Base-by-base conservation (phyloP, 371 early-diverging fungal species). In the Rhizopus arrhizus region DNA sequence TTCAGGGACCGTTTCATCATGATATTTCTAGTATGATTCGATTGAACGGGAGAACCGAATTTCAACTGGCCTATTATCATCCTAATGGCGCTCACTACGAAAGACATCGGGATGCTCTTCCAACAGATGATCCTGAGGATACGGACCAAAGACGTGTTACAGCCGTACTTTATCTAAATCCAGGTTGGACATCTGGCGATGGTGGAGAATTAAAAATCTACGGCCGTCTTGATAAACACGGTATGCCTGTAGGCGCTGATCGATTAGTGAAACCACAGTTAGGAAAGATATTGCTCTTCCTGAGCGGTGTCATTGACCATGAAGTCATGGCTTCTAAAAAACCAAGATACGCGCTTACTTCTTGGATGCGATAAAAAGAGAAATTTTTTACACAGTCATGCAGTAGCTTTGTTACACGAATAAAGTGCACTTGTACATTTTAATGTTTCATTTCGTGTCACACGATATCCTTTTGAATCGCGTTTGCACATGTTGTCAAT, bases 261-360 rank as follows among this genome's bases (percentile, higher is more conserved):
- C 48, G 75, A 15, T 73, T 75, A 8, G 59, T 82, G 4, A 72
- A 73, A 1, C 85, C 85, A 3, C 58, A 72, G 38, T 65, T 82
- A n/a, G 84, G 83, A 0, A 76, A 81, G 6, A 58, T 85, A 33
- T 75, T 87, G n/a, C 40, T 87, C n/a, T 80, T 85, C 53, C 54
- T 87, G 57, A 83, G 79, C 49, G 88, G 88, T 32, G 88, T 82
- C 13, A 77, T 84, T 32, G 86, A 87, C 53, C 81, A 87, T 73
- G 86, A 82, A 22, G 81, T 88, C 12, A 56, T 83, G 31, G 75
- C 82, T 22, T 70, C 83, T n/a, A 70, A 75, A 29, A 76, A 69
- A 34, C 74, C 76, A 47, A 73, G 81, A 32, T 79, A 73, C 54
- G 81, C 82, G 32, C 51, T 85, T 61, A 83, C 85, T 8, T 75